phyloP scores from a whole-genome alignment of 768 basidiomycete genomes.

The Boletus rufocinnamomeus region DNA sequence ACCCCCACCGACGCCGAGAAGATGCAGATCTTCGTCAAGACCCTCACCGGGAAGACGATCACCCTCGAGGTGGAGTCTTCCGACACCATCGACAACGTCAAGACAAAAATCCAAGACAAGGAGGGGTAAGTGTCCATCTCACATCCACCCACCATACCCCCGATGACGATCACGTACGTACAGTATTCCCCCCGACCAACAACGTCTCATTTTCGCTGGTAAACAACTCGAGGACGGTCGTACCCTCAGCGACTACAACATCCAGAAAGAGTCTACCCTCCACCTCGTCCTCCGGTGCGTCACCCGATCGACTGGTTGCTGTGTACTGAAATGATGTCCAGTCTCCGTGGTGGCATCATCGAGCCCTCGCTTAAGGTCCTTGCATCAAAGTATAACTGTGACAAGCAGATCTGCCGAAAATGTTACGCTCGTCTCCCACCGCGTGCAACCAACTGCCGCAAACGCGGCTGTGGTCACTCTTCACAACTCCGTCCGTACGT shows the following conservation, averaged over 20 bases:
- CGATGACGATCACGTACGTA: slow-evolving; percentile 33
- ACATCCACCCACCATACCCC: too few relatives aligned
- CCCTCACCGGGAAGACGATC: slow-evolving; percentile 62
- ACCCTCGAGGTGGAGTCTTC: slow-evolving; percentile 34
- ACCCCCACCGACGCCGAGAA: slow-evolving; percentile 17
- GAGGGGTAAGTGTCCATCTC: slow-evolving; percentile 50
- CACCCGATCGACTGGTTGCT: neutral
- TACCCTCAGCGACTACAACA: slow-evolving; percentile 95
- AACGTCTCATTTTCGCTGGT: slow-evolving; percentile 63
- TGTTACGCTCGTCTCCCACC: slow-evolving; percentile 99
- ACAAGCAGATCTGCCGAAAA: slow-evolving; percentile 99
- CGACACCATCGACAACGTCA: slow-evolving; percentile 33
- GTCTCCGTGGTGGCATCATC: slow-evolving; percentile 76
- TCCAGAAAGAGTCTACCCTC: slow-evolving; percentile 97
- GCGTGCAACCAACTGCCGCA: slow-evolving; percentile 99
- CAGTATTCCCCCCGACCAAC: slow-evolving; percentile 31
- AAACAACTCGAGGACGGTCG: slow-evolving; percentile 99
- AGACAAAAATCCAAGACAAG: slow-evolving; percentile 56
- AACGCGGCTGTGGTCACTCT: slow-evolving; percentile 89
- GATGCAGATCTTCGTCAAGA: slow-evolving; percentile 83
- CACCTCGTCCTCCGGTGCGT: slow-evolving; percentile 93
- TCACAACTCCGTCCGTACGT: slow-evolving; percentile 90
- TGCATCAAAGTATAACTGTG: slow-evolving; percentile 97
- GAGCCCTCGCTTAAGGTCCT: slow-evolving; percentile 98
- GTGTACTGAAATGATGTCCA: slow-evolving; percentile 7